Conservation (phyloP, 176 grass and related monocot genomes). For the Oryza officinalis region DNA sequence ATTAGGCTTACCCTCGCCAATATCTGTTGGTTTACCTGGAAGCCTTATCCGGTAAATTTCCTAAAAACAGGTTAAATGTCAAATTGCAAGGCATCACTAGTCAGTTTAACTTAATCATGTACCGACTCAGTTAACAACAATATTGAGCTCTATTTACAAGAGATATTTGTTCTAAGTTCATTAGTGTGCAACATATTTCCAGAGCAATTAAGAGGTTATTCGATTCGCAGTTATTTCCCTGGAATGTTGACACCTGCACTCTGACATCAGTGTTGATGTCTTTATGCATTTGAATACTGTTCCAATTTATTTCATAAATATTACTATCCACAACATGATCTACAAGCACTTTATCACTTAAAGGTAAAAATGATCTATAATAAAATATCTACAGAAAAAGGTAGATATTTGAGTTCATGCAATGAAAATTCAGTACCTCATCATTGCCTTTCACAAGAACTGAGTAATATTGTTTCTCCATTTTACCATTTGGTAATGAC, state of each 20-base stretch:
- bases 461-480: conserved; percentile 66
- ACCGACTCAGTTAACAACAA: conserved; percentile 1
- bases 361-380: background rate
- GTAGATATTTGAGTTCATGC: conserved; percentile 29
- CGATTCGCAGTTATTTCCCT: conserved; percentile 17
- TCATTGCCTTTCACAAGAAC: conserved; percentile 83
- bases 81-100: conserved; percentile 21
- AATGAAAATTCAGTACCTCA: conserved; percentile 60
- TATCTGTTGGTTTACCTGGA: conserved; percentile 72
- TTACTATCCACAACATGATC: background rate
- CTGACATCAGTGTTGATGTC: background rate
- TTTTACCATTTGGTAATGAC: conserved; percentile 39
- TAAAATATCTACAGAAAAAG: conserved; percentile 4
- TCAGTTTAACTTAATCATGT: background rate
- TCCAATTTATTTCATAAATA: conserved; percentile 28
- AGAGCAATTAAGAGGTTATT: background rate
- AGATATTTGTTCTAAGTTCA: background rate
- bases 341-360: background rate
- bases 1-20: conserved; percentile 81
- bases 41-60: conserved; percentile 82
- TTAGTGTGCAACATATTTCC: conserved; percentile 19
- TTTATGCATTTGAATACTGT: conserved; percentile 4
- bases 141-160: background rate
- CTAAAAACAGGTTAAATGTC: conserved; percentile 37
- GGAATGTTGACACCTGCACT: background rate